Percentiles rank a stretch among this genome's conserved stretches.
Evolutionary conservation across 331 rosid species (phyloP).

Genomic region (Erythrophleum ivorense): DNA sequence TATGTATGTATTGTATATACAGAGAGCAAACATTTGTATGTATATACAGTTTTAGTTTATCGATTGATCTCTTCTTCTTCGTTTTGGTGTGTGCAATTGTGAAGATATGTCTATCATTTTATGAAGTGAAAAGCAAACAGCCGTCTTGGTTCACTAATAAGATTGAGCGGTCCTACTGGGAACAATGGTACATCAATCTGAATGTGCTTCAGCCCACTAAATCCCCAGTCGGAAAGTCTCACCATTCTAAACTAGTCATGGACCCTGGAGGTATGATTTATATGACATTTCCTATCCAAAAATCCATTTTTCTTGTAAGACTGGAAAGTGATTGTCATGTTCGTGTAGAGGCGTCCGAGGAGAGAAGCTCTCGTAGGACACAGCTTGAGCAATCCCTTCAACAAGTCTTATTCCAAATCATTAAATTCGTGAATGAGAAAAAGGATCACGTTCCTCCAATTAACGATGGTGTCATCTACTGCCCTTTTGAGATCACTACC

Average conservation of each 20-base stretch:
- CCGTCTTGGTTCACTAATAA: conserved; percentile 81
- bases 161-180: conserved; percentile 83
- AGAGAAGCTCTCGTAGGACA: conserved; percentile 73
- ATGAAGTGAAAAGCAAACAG: conserved; percentile 80
- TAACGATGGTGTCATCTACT: conserved; percentile 68
- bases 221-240: conserved; percentile 68
- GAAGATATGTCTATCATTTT: conserved; percentile 89
- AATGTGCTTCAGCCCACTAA: conserved; percentile 75
- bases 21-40: too few relatives aligned
- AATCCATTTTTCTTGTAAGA: not conserved
- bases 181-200: conserved; percentile 89
- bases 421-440: conserved; percentile 92
- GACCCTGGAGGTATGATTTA: conserved; percentile 70
- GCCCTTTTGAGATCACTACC: conserved; percentile 81
- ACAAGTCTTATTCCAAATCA: conserved; percentile 81
- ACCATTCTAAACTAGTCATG: conserved; percentile 69
- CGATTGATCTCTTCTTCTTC: too few relatives aligned
- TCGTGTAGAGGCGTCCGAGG: conserved; percentile 66
- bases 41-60: too few relatives aligned
- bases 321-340: conserved; percentile 10
- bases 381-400: conserved; percentile 83
- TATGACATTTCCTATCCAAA: not conserved
- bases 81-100: too few relatives aligned
- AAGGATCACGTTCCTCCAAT: conserved; percentile 93
- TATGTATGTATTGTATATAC: too few relatives aligned